Evolutionary conservation across 768 basidiomycete genomes (phyloP).

Genomic region (Mycena haematopus): DNA sequence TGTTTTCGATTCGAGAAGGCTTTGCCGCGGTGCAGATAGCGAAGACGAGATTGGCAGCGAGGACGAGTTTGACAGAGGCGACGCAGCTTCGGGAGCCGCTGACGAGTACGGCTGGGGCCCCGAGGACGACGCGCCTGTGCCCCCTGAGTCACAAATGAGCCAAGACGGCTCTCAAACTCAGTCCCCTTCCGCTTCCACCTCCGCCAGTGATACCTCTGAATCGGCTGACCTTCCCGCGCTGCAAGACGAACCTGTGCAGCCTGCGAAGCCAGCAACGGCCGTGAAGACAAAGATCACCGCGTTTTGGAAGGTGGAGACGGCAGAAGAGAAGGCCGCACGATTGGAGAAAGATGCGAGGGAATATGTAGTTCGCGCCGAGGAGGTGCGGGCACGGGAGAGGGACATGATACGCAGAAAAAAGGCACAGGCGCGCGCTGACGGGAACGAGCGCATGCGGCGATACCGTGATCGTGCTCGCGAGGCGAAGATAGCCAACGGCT

Average conservation of each 20-base stretch:
- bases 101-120: not conserved
- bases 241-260: not conserved
- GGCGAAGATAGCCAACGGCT: not conserved
- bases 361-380: not conserved
- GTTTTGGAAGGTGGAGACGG: not conserved
- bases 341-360: not conserved
- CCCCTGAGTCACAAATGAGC: conserved; percentile 10
- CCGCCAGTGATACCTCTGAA: too few relatives aligned
- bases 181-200: too few relatives aligned
- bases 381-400: not conserved
- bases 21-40: too few relatives aligned
- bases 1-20: not conserved
- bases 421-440: not conserved
- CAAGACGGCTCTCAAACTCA: too few relatives aligned
- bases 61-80: not conserved
- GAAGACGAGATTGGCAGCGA: not conserved
- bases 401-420: not conserved
- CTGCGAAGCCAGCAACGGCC: not conserved
- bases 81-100: too few relatives aligned
- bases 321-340: not conserved
- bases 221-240: not conserved
- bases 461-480: not conserved
- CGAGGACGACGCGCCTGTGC: conserved; percentile 1
- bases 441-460: not conserved
- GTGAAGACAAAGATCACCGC: not conserved